Base-by-base conservation (phyloP, 2,329 filamentous ascomycete species). In the Trichothecium roseum region DNA sequence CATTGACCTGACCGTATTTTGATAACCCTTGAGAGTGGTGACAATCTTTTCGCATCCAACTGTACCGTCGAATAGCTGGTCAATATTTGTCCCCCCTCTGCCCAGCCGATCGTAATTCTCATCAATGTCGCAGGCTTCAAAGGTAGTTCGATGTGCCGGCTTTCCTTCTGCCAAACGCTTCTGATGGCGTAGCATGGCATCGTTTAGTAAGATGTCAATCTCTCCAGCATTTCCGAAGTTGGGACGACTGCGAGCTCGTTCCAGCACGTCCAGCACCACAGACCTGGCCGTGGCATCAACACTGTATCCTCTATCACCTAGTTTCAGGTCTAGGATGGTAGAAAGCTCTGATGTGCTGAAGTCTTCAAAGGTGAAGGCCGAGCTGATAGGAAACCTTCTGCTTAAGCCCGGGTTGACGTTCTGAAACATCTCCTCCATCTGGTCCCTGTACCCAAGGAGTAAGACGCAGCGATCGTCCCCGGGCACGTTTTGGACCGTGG, bases 221-320 rank as follows among this genome's bases (percentile, higher is more conserved):
- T 83, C 81, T 0, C 83, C 81, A 2, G 71, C 83, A 45, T 88
- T 88, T 2, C 81, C 81, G 56, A 87, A 87, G 45, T 85, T 71
- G 0, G 74, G 71, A 1, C 72, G 64, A 42, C 80, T 80, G 1
- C 79, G 69, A 2, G 71, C 68, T 4, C 78, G 66, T 6, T 58
- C 55, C 0, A 88, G 60, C n/a, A 79, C 60, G 3, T 78, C 74
- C 38, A 78, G 56, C 0, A 71, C 78, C 0, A 72, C 69, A 0
- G 54, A 51, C 35, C 67, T 69, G 0, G 66, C 80, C 18, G 64
- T 50, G 1, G 60, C 53, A 0, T 72, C 78, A 0, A 68, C 68
- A 2, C 49, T 50, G 36, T 78, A 74, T 0, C 60, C 74, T 16
- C 73, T 62, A 1, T 67, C 44, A 20, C 69, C 70, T 4, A 86